Evolutionary conservation across 306 rosid genomes (phyloP).

Genomic region (Castanopsis chinensis): DNA sequence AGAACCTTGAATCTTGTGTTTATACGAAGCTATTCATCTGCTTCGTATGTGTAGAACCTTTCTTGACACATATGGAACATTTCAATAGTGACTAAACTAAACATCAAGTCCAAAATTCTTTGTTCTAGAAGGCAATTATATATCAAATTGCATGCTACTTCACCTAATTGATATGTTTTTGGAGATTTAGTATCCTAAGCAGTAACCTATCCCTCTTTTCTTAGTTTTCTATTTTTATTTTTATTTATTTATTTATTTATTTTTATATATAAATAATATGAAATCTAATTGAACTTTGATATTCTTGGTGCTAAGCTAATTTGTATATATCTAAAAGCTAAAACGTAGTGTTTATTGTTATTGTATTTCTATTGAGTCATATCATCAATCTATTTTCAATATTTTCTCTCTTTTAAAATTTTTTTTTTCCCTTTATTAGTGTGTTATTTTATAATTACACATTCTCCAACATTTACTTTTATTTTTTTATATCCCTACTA

Average conservation of each 20-base stretch:
- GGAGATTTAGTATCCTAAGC: neutral
- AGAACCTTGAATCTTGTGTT: neutral
- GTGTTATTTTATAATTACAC: too few relatives aligned
- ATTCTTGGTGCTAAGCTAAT: neutral
- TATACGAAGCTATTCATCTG: neutral
- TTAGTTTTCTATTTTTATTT: neutral
- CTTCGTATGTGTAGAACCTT: neutral
- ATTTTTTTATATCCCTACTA: too few relatives aligned
- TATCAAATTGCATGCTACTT: neutral
- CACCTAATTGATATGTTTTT: neutral
- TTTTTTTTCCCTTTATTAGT: too few relatives aligned
- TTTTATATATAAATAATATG: too few relatives aligned
- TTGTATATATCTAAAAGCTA: too few relatives aligned
- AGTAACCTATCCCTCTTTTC: neutral
- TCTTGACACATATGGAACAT: neutral
- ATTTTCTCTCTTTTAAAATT: too few relatives aligned
- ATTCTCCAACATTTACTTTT: too few relatives aligned
- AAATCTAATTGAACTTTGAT: neutral
- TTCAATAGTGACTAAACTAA: neutral
- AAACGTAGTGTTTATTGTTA: too few relatives aligned
- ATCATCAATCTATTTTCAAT: too few relatives aligned
- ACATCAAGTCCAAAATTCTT: neutral
- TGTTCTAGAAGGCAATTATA: neutral
- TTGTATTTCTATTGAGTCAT: too few relatives aligned
- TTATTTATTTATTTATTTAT: too few relatives aligned